Evolutionary conservation across 176 grass and related monocot genomes (phyloP), one percentile per base, ranked within the genome.

Genomic region (Phyllostachys edulis): DNA sequence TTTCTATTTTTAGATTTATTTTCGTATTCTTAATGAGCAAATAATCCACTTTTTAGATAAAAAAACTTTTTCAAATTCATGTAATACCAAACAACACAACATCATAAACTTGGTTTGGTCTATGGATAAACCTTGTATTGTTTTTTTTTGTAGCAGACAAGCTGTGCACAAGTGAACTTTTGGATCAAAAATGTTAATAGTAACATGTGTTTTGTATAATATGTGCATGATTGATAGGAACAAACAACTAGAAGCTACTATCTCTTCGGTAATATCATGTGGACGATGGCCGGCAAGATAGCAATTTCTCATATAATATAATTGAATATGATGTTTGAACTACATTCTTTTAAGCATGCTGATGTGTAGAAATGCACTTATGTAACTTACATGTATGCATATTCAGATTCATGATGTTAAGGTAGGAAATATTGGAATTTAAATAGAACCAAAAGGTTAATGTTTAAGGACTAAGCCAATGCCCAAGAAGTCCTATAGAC

Each of bases 291-390:
- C 7, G 7, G 7, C 10, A 60, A 69, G 32, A 63, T n/a, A 63
- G 18, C 38, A 15, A 67, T 41, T 67, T 65, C 70, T 81, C 36
- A 5, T 73, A 17, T 50, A 50, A 14, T 75, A 60, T 52, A 61
- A 23, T 67, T 51, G 21, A 75, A 73, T 85, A 61, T 32, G 40
- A 75, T 51, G 75, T 80, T 61, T 80, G 68, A 69, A 47, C 50
- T 51, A 40, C 71, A 69, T 80, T 81, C 20, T 74, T 67, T 21
- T 77, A 65, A 71, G 27, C 27, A 56, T 60, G 52, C 16, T 49
- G 38, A 42, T 47, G 64, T 62, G 49, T 26, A 74, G 10, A 78
- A 78, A 40, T 73, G 27, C 82, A 80, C 21, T 65, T 47, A 36
- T 49, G 65, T 8, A 24, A 64, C 24, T 65, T 77, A 56, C 54